These are phyloP conservation scores for Aureobasidium sp. DNA, from an alignment of 2,329 filamentous ascomycete genomes.

Conservation along the genomic window DNA sequence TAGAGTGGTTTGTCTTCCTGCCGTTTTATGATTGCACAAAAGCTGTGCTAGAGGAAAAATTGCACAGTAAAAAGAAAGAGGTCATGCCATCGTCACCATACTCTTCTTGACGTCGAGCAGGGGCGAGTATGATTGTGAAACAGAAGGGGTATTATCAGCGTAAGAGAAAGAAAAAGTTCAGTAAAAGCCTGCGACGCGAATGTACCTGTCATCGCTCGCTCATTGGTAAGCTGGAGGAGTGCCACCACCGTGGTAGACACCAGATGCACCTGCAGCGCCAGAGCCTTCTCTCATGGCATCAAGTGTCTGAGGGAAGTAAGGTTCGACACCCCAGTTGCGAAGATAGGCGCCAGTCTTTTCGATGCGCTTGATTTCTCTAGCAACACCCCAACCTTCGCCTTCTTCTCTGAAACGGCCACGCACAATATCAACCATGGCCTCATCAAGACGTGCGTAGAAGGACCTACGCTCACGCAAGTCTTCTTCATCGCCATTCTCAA, in stretches of 20 bases:
- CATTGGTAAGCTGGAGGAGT: conserved; percentile 20
- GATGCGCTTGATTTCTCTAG: conserved; percentile 47
- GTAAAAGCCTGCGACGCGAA: background rate
- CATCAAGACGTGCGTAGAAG: conserved; percentile 44
- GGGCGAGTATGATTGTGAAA: background rate
- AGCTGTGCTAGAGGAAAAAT: background rate
- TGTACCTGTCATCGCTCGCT: background rate
- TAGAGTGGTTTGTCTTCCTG: background rate
- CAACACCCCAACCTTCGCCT: conserved; percentile 45
- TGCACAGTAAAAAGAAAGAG: background rate
- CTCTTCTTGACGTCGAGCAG: background rate
- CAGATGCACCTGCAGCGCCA: conserved; percentile 8
- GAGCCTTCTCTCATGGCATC: conserved; percentile 40
- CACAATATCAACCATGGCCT: conserved; percentile 48
- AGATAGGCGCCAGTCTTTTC: conserved; percentile 49
- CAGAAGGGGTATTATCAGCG: conserved; percentile 11
- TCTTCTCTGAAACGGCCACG: conserved; percentile 42
- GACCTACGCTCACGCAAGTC: conserved; percentile 42
- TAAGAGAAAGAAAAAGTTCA: background rate
- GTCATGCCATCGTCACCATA: conserved; percentile 3
- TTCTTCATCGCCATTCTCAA: conserved; percentile 42
- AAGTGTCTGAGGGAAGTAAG: conserved; percentile 46
- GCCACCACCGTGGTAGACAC: conserved; percentile 15
- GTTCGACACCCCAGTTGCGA: conserved; percentile 45
- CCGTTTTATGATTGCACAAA: background rate